phyloP scores from a whole-genome alignment of 768 basidiomycete species.

The Wakefieldia striispora region DNA sequence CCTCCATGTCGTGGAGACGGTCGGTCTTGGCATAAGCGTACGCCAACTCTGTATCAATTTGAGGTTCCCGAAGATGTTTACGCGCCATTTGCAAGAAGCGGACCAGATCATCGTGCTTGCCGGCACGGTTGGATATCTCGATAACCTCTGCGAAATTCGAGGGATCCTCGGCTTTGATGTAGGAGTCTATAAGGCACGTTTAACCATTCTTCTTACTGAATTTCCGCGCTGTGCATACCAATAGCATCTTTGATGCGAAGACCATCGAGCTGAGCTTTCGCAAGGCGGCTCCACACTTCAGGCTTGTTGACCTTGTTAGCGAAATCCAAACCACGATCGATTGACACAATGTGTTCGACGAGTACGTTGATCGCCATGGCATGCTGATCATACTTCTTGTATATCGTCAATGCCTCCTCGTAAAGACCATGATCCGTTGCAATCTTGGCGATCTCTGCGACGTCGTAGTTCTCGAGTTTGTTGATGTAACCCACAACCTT shows the following conservation, averaged over 20 bases:
- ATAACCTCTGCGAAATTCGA: slow-evolving; percentile 93
- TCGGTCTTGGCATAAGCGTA: slow-evolving; percentile 99
- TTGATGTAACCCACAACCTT: slow-evolving; percentile 98
- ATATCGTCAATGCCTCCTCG: slow-evolving; percentile 96
- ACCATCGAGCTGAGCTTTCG: slow-evolving; percentile 98
- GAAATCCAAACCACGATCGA: slow-evolving; percentile 94
- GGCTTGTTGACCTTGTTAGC: slow-evolving; percentile 96
- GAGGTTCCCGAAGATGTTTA: slow-evolving; percentile 94
- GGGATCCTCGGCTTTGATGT: slow-evolving; percentile 96
- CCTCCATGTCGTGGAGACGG: slow-evolving; percentile 98
- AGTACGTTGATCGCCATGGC: slow-evolving; percentile 95
- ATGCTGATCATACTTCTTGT: slow-evolving; percentile 96
- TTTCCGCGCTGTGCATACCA: slow-evolving; percentile 47
- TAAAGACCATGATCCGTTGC: slow-evolving; percentile 94
- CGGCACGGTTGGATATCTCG: slow-evolving; percentile 93
- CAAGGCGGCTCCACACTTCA: slow-evolving; percentile 95
- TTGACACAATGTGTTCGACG: slow-evolving; percentile 96
- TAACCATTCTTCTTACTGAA: not conserved
- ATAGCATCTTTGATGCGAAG: slow-evolving; percentile 98
- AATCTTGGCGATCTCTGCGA: slow-evolving; percentile 92
- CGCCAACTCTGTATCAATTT: slow-evolving; percentile 96
- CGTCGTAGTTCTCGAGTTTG: slow-evolving; percentile 94
- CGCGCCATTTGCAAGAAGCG: slow-evolving; percentile 98
- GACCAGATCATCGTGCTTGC: slow-evolving; percentile 90
- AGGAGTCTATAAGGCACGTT: slow-evolving; percentile 63